Evolutionary conservation across 73 alveolate genomes (phyloP), one percentile per base, ranked within the genome.

Genomic region (Urostyla sp.): DNA sequence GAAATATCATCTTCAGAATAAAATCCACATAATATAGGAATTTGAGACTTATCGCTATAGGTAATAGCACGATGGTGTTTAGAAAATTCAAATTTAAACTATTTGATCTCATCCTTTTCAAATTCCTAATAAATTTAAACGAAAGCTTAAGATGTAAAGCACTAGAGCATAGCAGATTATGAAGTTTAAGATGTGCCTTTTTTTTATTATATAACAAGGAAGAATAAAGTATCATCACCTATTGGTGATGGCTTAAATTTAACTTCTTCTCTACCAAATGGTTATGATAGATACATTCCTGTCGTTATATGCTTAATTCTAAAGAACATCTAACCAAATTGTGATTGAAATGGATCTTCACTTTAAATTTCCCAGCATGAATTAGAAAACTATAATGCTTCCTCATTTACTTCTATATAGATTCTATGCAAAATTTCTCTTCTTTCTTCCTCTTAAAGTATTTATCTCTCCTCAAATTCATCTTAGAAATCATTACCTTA

Each of bases 291-390:
- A 38, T 59, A 84, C 72, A 44, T 40, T 20, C 80, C 80, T 7
- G 92, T 75, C 30, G 80, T 76, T 1, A 84, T 80, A 75, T 84
- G 92, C 36, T 53, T 59, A 0, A 84, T 6, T 10, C 85, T 18
- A 27, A 32, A 75, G 21, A 15, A 2, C 31, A 59, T 20, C 58
- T 63, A 43, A 63, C 79, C 44, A 21, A 77, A 26, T 34, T 85
- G 85, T 6, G 88, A 87, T 48, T 32, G 73, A 23, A 57, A 67
- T 2, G 78, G 52, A 45, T 53, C 61, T 8, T 58, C 87, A 51
- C 56, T 84, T 58, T 84, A 50, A 5, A 84, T 38, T 35, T 84
- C 92, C 92, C 92, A 84, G 27, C 55, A 75, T 18, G 85, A 26
- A 46, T 75, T 75, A 28, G 92, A 59, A 24, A 21, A 37, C 15